Conservation (phyloP, 2,329 filamentous ascomycete genomes). For the Aspergillus puulaauensis region DNA sequence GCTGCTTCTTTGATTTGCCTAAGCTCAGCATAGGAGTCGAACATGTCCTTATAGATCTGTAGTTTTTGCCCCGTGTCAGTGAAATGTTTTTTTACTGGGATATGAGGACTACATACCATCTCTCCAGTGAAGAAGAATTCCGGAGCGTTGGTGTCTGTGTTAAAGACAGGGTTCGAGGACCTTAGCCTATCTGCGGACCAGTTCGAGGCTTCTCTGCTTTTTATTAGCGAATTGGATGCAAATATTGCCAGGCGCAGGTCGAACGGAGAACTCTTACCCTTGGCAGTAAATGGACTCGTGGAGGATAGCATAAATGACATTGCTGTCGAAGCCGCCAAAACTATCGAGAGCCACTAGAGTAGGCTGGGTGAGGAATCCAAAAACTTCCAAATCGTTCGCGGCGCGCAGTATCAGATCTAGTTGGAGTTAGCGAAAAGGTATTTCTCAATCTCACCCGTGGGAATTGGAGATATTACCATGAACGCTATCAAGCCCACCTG, state of each 20-base stretch:
- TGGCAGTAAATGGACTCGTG: constrained; percentile 89
- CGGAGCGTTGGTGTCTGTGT: constrained; percentile 41
- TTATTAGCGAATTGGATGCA: constrained; percentile 5
- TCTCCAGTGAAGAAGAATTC: constrained; percentile 84
- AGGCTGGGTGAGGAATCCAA: constrained; percentile 71
- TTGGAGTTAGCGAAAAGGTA: not conserved
- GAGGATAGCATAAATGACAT: constrained; percentile 79
- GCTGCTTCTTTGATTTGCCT: constrained; percentile 67
- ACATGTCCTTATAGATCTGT: constrained; percentile 77
- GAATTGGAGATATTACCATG: constrained; percentile 52
- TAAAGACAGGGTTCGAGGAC: constrained; percentile 46
- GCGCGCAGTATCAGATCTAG: constrained; percentile 66
- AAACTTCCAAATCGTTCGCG: constrained; percentile 70
- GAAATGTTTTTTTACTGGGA: not conserved
- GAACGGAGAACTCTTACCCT: constrained; percentile 41
- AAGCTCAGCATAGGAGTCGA: constrained; percentile 77
- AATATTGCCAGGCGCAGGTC: not conserved
- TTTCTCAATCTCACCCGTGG: not conserved
- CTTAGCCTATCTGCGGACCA: constrained; percentile 67
- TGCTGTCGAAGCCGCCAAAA: constrained; percentile 68
- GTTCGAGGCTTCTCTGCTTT: constrained; percentile 57
- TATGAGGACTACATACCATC: constrained; percentile 57
- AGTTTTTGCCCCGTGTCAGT: not conserved
- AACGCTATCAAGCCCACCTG: constrained; percentile 69
- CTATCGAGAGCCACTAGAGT: constrained; percentile 69